These are phyloP conservation scores for Vanderwaltozyma polyspora DNA, from an alignment of 805 yeast species.

Conservation along the genomic window DNA sequence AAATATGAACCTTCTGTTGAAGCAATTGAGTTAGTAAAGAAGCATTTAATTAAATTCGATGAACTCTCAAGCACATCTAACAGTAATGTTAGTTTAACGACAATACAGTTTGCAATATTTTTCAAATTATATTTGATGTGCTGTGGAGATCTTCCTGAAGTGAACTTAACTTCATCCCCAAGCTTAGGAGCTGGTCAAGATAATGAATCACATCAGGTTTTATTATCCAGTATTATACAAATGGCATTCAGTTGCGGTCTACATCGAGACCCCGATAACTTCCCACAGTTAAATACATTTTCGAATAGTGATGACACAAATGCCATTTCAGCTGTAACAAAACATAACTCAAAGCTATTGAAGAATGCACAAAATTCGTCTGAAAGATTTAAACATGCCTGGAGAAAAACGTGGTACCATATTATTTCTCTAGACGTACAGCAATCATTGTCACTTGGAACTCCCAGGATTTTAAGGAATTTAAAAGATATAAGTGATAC, in stretches of 20 bases:
- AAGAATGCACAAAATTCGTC: conserved; percentile 12
- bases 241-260: conserved; percentile 60
- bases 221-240: conserved; percentile 45
- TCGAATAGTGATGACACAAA: conserved; percentile 6
- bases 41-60: conserved; percentile 24
- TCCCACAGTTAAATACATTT: conserved; percentile 31
- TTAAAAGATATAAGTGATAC: conserved; percentile 34
- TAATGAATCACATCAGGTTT: conserved; percentile 47
- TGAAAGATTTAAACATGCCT: conserved; percentile 34
- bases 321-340: conserved; percentile 3
- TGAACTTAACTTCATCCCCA: neutral
- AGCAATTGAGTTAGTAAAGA: conserved; percentile 18
- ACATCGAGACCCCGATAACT: conserved; percentile 54
- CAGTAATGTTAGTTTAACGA: conserved; percentile 24
- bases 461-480: conserved; percentile 30
- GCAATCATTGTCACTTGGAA: conserved; percentile 33
- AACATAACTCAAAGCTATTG: conserved; percentile 8
- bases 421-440: conserved; percentile 33
- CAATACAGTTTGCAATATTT: conserved; percentile 51
- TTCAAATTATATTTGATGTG: conserved; percentile 43
- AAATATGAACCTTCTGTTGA: conserved; percentile 22
- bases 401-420: conserved; percentile 51
- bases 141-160: conserved; percentile 20
- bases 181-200: conserved; percentile 26
- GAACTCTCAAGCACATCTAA: conserved; percentile 26